A percentile compares a stretch with the other conserved stretches of the same genome.
phyloP scores from a whole-genome alignment of 371 early-diverging fungal species.

The Actinomortierella ambigua region DNA sequence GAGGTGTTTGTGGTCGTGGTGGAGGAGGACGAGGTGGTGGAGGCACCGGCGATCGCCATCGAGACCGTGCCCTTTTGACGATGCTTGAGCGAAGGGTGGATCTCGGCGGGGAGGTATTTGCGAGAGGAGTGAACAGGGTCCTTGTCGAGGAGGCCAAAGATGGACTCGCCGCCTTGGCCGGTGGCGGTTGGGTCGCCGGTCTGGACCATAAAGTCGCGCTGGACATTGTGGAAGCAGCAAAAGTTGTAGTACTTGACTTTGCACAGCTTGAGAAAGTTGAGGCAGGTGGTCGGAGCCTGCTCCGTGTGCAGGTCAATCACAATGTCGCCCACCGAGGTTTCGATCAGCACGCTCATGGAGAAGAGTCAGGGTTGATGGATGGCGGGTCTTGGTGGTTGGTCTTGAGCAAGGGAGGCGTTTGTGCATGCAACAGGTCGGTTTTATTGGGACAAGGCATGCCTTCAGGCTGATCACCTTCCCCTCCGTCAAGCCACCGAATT shows the following conservation, averaged over 20 bases:
- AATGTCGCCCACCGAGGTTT: conserved; percentile 93
- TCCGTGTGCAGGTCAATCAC: conserved; percentile 90
- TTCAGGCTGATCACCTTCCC: too few species aligned
- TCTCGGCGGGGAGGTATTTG: conserved; percentile 84
- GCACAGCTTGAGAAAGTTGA: conserved; percentile 94
- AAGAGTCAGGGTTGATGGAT: too few species aligned
- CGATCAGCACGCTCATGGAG: conserved; percentile 72
- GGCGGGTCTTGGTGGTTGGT: too few species aligned
- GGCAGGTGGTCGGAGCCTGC: conserved; percentile 74
- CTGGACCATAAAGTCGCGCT: conserved; percentile 88
- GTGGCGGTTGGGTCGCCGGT: conserved; percentile 88
- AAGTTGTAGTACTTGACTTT: conserved; percentile 95
- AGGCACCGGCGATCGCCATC: conserved; percentile 71
- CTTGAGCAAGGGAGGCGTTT: too few species aligned
- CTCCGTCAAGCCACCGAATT: too few species aligned
- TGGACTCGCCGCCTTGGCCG: conserved; percentile 81
- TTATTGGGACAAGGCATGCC: too few species aligned
- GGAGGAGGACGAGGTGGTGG: too few species aligned
- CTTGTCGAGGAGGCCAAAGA: conserved; percentile 69
- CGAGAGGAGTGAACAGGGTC: conserved; percentile 16
- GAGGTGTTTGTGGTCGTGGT: conserved; percentile 15
- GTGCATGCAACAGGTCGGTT: too few species aligned
- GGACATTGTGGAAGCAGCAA: conserved; percentile 84
- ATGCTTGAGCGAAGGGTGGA: conserved; percentile 89
- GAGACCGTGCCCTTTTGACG: conserved; percentile 81